Evolutionary conservation across 208 protist species (phyloP).

Genomic region (Vickermania ingenoplastis): DNA sequence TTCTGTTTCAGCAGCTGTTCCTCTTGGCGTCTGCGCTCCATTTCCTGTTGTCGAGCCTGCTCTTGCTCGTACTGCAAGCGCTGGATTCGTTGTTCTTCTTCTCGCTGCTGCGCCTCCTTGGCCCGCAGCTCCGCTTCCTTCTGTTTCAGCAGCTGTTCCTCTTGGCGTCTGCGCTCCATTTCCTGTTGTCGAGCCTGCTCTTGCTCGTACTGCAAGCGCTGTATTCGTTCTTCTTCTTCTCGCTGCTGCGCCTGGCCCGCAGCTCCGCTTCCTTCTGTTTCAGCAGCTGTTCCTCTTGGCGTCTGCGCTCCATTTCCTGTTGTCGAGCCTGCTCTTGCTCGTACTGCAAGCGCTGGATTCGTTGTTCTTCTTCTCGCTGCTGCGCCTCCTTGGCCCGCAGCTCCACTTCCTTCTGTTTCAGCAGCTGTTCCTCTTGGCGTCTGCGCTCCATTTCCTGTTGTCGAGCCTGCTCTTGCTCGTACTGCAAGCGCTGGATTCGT

Average conservation of each 20-base stretch:
- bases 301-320: not conserved
- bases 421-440: not conserved
- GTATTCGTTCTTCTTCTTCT: not conserved
- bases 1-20: not conserved
- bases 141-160: not conserved
- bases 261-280: not conserved
- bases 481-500: not conserved
- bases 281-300: not conserved
- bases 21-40: too few species aligned
- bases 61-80: too few species aligned
- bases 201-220: not conserved
- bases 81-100: not conserved
- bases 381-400: not conserved
- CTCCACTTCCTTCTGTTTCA: not conserved
- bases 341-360: not conserved
- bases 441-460: not conserved
- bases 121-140: not conserved
- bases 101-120: not conserved
- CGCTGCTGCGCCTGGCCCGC: not conserved
- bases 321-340: not conserved
- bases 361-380: not conserved
- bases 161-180: too few species aligned
- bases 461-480: not conserved
- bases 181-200: too few species aligned
- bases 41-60: too few species aligned